These are phyloP conservation scores for Fraxinus nigra DNA, from an alignment of 305 asterid genomes.

Conservation along the genomic window DNA sequence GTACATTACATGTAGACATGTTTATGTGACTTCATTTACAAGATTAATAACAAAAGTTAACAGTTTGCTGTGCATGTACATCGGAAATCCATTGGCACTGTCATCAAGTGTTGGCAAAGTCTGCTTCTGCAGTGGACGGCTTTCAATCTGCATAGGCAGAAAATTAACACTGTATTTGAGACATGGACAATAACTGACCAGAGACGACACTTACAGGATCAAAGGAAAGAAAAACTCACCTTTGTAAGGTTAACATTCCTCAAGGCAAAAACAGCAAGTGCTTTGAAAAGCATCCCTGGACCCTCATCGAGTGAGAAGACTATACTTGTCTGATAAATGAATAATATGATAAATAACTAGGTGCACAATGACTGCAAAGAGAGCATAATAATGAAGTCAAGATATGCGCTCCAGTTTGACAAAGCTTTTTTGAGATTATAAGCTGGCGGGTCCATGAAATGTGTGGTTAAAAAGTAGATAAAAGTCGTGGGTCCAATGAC, in stretches of 20 bases:
- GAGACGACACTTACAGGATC: background rate
- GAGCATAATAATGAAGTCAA: background rate
- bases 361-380: background rate
- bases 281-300: conserved; percentile 97
- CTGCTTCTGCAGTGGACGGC: conserved; percentile 88
- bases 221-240: conserved; percentile 38
- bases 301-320: conserved; percentile 99
- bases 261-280: conserved; percentile 95
- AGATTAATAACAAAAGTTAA: conserved; percentile 6
- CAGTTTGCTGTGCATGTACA: conserved; percentile 42
- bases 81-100: conserved; percentile 52
- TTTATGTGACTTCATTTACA: conserved; percentile 7
- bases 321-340: conserved; percentile 73
- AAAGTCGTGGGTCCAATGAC: background rate
- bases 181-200: conserved; percentile 15
- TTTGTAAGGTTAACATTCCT: conserved; percentile 91
- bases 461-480: background rate
- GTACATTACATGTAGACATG: conserved; percentile 13
- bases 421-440: background rate
- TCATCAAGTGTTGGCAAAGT: conserved; percentile 63
- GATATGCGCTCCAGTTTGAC: background rate
- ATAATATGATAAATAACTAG: conserved; percentile 13
- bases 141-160: conserved; percentile 67
- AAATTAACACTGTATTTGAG: conserved; percentile 9
- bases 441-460: background rate